Base-by-base conservation (phyloP, 768 basidiomycete genomes). In the Tulasnella sp. region DNA sequence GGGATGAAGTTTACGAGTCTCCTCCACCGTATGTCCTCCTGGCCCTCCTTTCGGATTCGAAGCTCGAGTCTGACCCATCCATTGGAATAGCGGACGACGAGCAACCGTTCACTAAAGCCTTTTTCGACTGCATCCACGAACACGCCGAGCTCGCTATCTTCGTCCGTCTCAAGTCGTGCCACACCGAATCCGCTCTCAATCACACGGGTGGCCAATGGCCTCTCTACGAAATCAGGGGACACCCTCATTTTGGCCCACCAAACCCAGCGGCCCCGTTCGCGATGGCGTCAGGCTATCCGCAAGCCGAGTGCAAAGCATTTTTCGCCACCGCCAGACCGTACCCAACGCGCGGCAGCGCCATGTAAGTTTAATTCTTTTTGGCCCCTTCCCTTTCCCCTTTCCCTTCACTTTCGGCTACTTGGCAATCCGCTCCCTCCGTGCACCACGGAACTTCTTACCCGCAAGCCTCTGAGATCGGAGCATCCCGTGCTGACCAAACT, bases 271-370 rank as follows among this genome's bases (percentile, higher is more conserved):
- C 61, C 7, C 61, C 61, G 29, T 67, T 67, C 29, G 26, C 61
- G 4, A 67, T 46, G 71, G 71, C 13, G 79, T 86, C 61, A 83
- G 82, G 16, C 84, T 84, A 37, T 37, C 37, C 71, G 46, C 85
- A 67, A 35, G 29, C 83, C 57, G 84, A 85, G 42, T 88, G 87
- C 79, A 87, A 87, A 80, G 93, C 90, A 81, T 88, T 94, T 84
- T 92, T 96, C 81, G 89, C 88, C 11, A 89, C 91, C 82, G 92
- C 92, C 23, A 90, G 90, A 80, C 92, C 92, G 0, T 93, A 92
- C 83, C 93, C 93, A 26, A 90, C 90, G 80, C 89, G 91, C 80
- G 92, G 91, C 81, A 87, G 87, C 26, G 89, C 91, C 48, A 90
- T 91, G 92, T 91, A 82, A 77, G 88, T 84, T 35, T 42, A 37